Conservation (phyloP, 129 eudicot species). For the Sambucus nigra region DNA sequence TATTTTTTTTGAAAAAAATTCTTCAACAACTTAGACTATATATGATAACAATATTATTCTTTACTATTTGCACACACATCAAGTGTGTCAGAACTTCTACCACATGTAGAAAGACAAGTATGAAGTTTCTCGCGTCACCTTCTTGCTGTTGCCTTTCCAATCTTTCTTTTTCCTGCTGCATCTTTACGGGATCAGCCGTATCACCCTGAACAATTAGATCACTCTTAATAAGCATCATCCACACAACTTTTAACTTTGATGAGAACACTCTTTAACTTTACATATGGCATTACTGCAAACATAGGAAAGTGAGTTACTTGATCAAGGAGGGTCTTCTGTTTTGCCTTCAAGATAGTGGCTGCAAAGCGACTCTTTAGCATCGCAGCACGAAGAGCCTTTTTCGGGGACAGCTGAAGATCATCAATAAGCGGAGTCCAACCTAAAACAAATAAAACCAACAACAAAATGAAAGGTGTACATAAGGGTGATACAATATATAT, state of each 20-base stretch:
- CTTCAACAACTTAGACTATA: too few species aligned
- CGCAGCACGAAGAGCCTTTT: constrained; percentile 50
- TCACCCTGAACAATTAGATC: constrained; percentile 32
- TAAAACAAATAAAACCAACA: not conserved
- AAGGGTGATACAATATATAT: too few species aligned
- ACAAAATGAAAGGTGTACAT: not conserved
- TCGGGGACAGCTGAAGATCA: constrained; percentile 27
- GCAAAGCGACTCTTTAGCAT: constrained; percentile 49
- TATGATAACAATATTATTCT: too few species aligned
- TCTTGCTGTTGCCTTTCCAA: constrained; percentile 31
- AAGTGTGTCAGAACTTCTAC: too few species aligned
- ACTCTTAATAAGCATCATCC: too few species aligned
- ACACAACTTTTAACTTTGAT: too few species aligned
- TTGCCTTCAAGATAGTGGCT: constrained; percentile 39
- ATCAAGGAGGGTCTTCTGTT: constrained; percentile 22
- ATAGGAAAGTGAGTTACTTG: constrained; percentile 24
- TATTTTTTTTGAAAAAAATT: too few species aligned
- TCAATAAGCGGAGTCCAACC: constrained; percentile 19
- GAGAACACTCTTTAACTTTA: too few species aligned
- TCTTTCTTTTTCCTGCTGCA: constrained; percentile 32
- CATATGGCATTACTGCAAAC: too few species aligned
- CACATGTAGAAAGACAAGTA: too few species aligned
- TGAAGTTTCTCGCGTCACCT: constrained; percentile 18
- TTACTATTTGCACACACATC: too few species aligned
- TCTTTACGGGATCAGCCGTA: constrained; percentile 19